These are phyloP conservation scores for Moricandia arvensis DNA, from an alignment of 345 rosid species.

Conservation along the genomic window DNA sequence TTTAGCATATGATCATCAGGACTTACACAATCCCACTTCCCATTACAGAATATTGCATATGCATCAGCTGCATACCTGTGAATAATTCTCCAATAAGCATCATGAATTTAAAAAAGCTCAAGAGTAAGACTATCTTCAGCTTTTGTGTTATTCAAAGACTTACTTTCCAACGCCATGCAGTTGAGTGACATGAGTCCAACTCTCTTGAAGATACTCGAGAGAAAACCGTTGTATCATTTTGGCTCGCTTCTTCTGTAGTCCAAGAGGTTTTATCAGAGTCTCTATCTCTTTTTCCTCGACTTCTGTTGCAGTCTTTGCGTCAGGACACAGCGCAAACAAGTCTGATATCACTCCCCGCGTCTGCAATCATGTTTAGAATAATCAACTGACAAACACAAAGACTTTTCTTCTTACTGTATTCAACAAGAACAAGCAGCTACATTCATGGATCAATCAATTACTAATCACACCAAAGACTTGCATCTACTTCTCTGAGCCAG, in stretches of 20 bases:
- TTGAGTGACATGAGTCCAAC: slow-evolving; percentile 82
- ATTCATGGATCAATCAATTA: not conserved
- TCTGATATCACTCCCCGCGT: slow-evolving; percentile 43
- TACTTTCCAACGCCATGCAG: slow-evolving; percentile 78
- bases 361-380: slow-evolving; percentile 37
- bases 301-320: slow-evolving; percentile 60
- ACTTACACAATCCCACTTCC: slow-evolving; percentile 64
- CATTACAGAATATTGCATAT: slow-evolving; percentile 83
- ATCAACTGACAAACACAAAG: not conserved
- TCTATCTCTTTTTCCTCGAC: slow-evolving; percentile 46
- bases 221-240: slow-evolving; percentile 56
- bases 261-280: slow-evolving; percentile 49
- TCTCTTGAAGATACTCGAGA: slow-evolving; percentile 57
- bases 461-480: not conserved
- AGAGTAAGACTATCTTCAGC: not conserved
- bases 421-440: not conserved
- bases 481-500: too few relatives aligned
- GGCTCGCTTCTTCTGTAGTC: slow-evolving; percentile 62
- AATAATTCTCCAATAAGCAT: slow-evolving; percentile 5
- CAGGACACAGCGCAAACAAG: slow-evolving; percentile 59
- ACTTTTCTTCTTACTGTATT: not conserved
- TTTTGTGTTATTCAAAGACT: slow-evolving; percentile 10
- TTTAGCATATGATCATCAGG: slow-evolving; percentile 73
- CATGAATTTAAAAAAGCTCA: not conserved
- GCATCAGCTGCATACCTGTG: slow-evolving; percentile 88